These are phyloP conservation scores for Kingdonia uniflora DNA, from an alignment of 164 flowering plant genomes.

Conservation along the genomic window DNA sequence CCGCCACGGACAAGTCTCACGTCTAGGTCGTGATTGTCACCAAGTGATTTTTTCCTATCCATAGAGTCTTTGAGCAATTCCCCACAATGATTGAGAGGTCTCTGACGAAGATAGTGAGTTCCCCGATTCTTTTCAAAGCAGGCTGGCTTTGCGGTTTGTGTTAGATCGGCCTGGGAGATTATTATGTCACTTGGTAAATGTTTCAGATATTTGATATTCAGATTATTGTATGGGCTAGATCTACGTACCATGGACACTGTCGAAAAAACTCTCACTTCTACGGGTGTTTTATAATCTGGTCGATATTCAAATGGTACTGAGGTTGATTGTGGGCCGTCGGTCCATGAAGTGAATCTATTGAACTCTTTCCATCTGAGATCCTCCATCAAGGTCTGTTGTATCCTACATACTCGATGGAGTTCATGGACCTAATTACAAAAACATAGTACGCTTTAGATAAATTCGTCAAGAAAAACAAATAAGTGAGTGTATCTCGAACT, in stretches of 20 bases:
- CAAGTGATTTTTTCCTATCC: conserved; percentile 7
- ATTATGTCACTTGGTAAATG: background rate
- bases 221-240: background rate
- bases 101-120: conserved; percentile 8
- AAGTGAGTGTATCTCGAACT: background rate
- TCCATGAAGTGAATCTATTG: conserved; percentile 12
- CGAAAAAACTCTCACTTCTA: conserved; percentile 4
- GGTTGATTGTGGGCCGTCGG: conserved; percentile 6
- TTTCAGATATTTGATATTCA: background rate
- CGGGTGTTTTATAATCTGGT: conserved; percentile 1
- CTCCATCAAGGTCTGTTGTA: conserved; percentile 32
- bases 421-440: conserved; percentile 29
- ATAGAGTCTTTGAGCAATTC: conserved; percentile 1
- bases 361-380: conserved; percentile 17
- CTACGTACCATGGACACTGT: conserved; percentile 12
- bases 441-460: background rate
- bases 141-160: conserved; percentile 7
- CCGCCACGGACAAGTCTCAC: conserved; percentile 23
- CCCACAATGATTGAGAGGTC: conserved; percentile 16
- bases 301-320: conserved; percentile 8
- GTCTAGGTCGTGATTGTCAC: conserved; percentile 7
- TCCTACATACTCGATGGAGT: conserved; percentile 35
- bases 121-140: conserved; percentile 3
- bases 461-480: background rate
- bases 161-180: conserved; percentile 17